Evolutionary conservation across 139 green algal genomes (phyloP).

Genomic region (Chlamydomonas sp.): DNA sequence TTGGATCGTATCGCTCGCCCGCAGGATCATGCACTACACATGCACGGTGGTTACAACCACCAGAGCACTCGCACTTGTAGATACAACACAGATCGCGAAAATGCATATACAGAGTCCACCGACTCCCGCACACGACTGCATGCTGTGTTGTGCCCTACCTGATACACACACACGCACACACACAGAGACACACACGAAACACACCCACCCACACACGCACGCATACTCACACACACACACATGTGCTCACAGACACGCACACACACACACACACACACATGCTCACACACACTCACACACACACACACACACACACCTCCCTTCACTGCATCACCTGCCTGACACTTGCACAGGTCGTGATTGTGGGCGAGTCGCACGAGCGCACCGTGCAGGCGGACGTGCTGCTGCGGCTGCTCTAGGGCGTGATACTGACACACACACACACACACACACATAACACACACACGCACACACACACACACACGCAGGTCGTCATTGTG

Average conservation of each 20-base stretch:
- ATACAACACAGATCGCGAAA: too few species aligned
- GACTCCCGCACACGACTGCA: too few species aligned
- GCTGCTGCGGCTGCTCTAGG: slow-evolving; percentile 84
- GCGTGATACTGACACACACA: slow-evolving; percentile 20
- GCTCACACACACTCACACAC: neutral
- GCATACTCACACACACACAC: neutral
- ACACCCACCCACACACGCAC: neutral
- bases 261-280: neutral
- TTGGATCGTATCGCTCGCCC: too few species aligned
- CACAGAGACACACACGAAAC: too few species aligned
- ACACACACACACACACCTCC: neutral
- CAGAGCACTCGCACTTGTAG: too few species aligned
- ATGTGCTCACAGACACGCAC: neutral
- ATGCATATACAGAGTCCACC: too few species aligned
- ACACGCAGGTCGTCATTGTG: slow-evolving; percentile 64
- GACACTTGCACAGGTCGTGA: slow-evolving; percentile 43
- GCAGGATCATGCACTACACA: too few species aligned
- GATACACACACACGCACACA: too few species aligned
- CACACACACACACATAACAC: neutral
- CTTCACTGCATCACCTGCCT: neutral
- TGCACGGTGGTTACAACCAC: too few species aligned
- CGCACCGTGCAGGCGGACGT: slow-evolving; percentile 87
- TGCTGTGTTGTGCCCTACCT: too few species aligned
- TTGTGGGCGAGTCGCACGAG: slow-evolving; percentile 97
- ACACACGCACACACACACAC: neutral